Percentiles rank a stretch among this genome's conserved stretches.
Conservation (phyloP, 2,329 filamentous ascomycete genomes). For the Exophiala phaeomuriformis region DNA sequence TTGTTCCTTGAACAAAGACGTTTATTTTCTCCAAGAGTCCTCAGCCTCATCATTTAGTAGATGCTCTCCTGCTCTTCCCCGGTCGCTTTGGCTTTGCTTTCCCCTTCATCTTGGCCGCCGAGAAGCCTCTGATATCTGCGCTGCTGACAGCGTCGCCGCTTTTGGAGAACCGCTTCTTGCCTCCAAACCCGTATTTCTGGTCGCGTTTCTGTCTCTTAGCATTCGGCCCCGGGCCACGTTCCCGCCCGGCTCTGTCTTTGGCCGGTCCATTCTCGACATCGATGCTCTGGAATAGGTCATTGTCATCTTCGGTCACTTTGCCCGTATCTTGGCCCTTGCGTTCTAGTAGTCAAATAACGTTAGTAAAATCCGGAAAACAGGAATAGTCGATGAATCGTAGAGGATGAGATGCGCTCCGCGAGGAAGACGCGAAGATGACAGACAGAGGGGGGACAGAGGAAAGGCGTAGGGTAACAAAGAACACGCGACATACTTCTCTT, state of each 20-base stretch:
- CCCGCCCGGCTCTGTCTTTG: conserved; percentile 33
- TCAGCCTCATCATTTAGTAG: conserved; percentile 18
- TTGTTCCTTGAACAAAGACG: not conserved
- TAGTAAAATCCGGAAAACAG: not conserved
- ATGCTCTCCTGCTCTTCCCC: conserved; percentile 46
- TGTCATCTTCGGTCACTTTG: conserved; percentile 70
- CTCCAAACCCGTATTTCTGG: conserved; percentile 88
- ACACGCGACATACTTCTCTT: conserved; percentile 73
- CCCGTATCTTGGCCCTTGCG: conserved; percentile 63
- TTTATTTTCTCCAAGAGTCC: not conserved
- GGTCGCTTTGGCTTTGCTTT: conserved; percentile 36
- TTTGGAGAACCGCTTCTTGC: conserved; percentile 88
- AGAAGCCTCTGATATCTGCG: conserved; percentile 73
- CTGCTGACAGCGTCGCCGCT: conserved; percentile 81
- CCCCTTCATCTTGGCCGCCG: conserved; percentile 68
- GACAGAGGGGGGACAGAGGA: not conserved
- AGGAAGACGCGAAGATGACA: not conserved
- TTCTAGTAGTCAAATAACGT: conserved; percentile 49
- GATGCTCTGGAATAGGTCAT: conserved; percentile 50
- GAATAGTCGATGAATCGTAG: not conserved
- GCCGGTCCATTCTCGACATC: conserved; percentile 38
- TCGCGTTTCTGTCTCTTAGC: conserved; percentile 88
- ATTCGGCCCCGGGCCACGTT: conserved; percentile 33
- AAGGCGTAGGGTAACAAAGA: too few species aligned
- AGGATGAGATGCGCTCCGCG: too few species aligned